Evolutionary conservation across 1,139 yeast genomes (phyloP).

Genomic region (Hemisphaericaspora xylofermentans): DNA sequence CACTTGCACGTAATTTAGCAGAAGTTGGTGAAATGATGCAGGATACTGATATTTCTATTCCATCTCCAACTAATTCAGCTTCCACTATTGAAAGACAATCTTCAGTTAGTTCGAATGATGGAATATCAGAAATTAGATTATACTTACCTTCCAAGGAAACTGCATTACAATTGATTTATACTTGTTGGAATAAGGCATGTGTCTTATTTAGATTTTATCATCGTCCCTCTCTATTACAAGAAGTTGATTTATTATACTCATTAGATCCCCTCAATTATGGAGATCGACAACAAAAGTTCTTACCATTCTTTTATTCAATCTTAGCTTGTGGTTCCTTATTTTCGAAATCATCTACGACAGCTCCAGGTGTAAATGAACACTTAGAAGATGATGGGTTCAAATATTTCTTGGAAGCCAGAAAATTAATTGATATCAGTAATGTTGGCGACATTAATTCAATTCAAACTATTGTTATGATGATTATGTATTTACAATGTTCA

Average conservation of each 20-base stretch:
- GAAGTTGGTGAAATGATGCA: constrained; percentile 28
- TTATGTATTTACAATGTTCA: constrained; percentile 83
- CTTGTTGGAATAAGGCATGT: constrained; percentile 86
- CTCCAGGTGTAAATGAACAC: constrained; percentile 39
- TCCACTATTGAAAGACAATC: constrained; percentile 14
- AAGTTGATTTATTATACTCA: constrained; percentile 49
- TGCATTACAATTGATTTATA: constrained; percentile 68
- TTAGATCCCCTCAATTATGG: constrained; percentile 69
- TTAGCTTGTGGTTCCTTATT: constrained; percentile 68
- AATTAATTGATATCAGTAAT: constrained; percentile 61
- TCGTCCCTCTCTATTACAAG: constrained; percentile 70
- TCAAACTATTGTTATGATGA: constrained; percentile 73
- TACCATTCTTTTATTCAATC: constrained; percentile 71
- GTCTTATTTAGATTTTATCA: constrained; percentile 83
- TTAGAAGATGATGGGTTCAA: constrained; percentile 77
- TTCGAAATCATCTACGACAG: constrained; percentile 39
- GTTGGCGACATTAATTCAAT: constrained; percentile 48
- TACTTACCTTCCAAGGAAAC: constrained; percentile 74
- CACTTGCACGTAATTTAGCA: constrained; percentile 16
- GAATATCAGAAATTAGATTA: constrained; percentile 51
- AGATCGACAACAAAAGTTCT: constrained; percentile 69
- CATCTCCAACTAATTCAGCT: constrained; percentile 7
- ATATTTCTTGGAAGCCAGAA: constrained; percentile 80
- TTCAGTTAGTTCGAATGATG: constrained; percentile 19
- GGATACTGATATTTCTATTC: constrained; percentile 17